Evolutionary conservation across 2,329 filamentous ascomycete genomes (phyloP), one percentile per base, ranked within the genome.

Genomic region (Aureobasidium sp.): DNA sequence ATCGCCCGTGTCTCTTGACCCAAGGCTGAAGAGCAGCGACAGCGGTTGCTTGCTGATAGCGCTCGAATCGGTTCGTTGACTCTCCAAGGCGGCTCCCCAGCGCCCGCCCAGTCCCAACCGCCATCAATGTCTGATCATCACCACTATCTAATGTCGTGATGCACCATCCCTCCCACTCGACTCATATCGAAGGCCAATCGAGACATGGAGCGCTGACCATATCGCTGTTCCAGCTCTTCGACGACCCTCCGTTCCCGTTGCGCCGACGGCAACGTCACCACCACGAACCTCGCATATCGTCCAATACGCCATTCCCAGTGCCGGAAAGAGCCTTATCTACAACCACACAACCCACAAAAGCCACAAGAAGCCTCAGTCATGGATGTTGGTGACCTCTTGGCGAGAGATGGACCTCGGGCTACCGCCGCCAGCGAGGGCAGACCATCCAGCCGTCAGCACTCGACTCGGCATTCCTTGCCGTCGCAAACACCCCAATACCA

Each of bases 351-450:
- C 31, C 42, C 13, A 31, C 10, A 47, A 27, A 38, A 49, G n/a
- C 17, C 43, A 40, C 23, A 11, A 38, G 33, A 35, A 40, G 15
- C 33, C 6, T 17, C 15, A 17, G 45, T 57, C 37, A 75, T 75
- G 73, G 70, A 75, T 62, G 64, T 73, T 60, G 70, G 69, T 29
- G 71, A 67, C 61, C 71, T 74, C 62, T 61, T 74, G 29, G 63
- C 58, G 37, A 64, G 64, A 35, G 64, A 67, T 57, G 62, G 46
- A 50, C 63, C 65, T 49, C 60, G 54, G 43, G 29, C 21, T 25
- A 31, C 25, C 13, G 63, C 58, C 55, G 57, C 47, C 60, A 59
- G 47, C 42, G 69, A 69, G 61, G 65, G 61, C 42, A 67, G 65
- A 55, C 68, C 66, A 60, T 67, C 69, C 59, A 65, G 61, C 57